Conservation (phyloP, 2,329 filamentous ascomycete genomes). For the Ceratocystis cacaofunesta region DNA sequence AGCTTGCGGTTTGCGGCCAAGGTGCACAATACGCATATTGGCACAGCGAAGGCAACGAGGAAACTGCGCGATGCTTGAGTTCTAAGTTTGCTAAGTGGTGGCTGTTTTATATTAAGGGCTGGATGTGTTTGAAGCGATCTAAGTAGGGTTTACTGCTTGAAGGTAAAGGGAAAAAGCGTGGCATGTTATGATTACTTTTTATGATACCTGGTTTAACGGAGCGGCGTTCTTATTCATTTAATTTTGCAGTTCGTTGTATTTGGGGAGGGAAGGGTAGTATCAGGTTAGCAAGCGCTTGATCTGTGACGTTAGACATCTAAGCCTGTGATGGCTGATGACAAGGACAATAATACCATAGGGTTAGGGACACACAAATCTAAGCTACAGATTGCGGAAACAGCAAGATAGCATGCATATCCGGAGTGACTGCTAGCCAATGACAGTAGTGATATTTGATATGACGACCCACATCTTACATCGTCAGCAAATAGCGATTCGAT, state of each 20-base stretch:
- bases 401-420: not conserved
- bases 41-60: conserved; percentile 65
- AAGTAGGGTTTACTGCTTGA: conserved; percentile 5
- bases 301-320: not conserved
- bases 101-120: not conserved
- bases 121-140: not conserved
- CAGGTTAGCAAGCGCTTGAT: no score
- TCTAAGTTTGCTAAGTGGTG: not conserved
- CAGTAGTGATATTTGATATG: conserved; percentile 10
- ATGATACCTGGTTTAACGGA: conserved; percentile 16
- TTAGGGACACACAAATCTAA: not conserved
- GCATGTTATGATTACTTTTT: conserved; percentile 15
- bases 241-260: not conserved
- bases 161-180: conserved; percentile 11
- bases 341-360: not conserved
- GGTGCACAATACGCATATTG: conserved; percentile 83
- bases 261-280: not conserved
- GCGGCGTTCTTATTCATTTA: conserved; percentile 5
- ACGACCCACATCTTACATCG: not conserved
- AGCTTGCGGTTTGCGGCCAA: conserved; percentile 94
- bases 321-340: not conserved
- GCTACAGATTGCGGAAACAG: not conserved
- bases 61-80: conserved; percentile 29
- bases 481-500: not conserved
- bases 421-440: conserved; percentile 7